phyloP scores from a whole-genome alignment of 345 rosid genomes.

The Zanthoxylum bungeanum region DNA sequence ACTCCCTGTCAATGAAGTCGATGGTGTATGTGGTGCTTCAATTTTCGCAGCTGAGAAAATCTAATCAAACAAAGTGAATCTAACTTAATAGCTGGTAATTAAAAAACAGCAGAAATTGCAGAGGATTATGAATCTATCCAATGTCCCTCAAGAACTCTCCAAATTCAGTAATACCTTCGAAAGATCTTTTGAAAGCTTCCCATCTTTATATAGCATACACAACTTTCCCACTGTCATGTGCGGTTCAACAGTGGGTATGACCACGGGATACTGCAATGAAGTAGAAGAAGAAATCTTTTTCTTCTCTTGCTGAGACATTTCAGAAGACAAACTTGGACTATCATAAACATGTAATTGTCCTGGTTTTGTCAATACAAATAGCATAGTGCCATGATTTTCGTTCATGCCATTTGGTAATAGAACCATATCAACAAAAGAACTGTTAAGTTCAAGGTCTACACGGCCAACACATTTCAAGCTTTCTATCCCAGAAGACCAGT shows the following conservation, averaged over 20 bases:
- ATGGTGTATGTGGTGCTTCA: constrained; percentile 34
- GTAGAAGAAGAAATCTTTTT: constrained; percentile 37
- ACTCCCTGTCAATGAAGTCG: constrained; percentile 27
- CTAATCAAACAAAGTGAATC: constrained; percentile 38
- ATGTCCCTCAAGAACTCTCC: not conserved
- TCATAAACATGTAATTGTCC: constrained; percentile 72
- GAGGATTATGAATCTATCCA: not conserved
- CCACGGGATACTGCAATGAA: constrained; percentile 49
- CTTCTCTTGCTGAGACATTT: constrained; percentile 46
- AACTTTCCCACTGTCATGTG: constrained; percentile 54
- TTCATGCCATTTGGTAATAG: constrained; percentile 48
- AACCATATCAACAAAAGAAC: constrained; percentile 85
- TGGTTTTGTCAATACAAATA: constrained; percentile 65
- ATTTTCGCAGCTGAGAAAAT: constrained; percentile 53
- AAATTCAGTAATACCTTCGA: constrained; percentile 49
- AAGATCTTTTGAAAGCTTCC: constrained; percentile 40
- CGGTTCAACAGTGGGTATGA: constrained; percentile 63
- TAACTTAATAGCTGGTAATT: constrained; percentile 16
- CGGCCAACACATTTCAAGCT: constrained; percentile 60
- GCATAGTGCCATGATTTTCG: constrained; percentile 33
- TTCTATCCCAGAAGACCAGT: constrained; percentile 69
- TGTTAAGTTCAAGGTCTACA: constrained; percentile 60
- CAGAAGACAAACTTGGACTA: constrained; percentile 47
- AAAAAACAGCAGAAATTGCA: not conserved
- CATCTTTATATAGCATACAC: constrained; percentile 31